phyloP scores from a whole-genome alignment of 345 rosid genomes.

The Erucastrum elatum region DNA sequence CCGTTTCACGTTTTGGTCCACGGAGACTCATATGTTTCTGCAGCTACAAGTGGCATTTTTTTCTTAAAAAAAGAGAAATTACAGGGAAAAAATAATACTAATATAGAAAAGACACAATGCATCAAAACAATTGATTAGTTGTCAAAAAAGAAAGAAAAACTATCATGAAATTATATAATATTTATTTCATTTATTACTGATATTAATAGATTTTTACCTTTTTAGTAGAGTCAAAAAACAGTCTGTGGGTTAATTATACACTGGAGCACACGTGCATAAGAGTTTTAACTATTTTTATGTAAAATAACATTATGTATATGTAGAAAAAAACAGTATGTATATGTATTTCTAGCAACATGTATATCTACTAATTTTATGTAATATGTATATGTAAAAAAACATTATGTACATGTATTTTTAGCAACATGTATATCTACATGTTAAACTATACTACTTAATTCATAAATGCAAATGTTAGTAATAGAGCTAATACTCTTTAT shows the following conservation, averaged over 20 bases:
- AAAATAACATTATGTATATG: no score
- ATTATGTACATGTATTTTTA: no score
- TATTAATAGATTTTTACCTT: not conserved
- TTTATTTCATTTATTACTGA: not conserved
- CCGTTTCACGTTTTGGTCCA: slow-evolving; percentile 31
- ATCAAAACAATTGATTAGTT: not conserved
- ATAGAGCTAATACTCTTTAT: not conserved
- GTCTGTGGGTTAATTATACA: not conserved
- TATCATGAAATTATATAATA: not conserved
- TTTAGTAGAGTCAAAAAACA: not conserved
- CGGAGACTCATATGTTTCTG: slow-evolving; percentile 23
- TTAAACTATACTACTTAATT: no score
- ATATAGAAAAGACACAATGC: no score
- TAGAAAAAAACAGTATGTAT: no score
- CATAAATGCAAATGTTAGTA: no score
- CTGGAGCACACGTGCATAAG: not conserved
- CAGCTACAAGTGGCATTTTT: not conserved
- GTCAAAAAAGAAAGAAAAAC: not conserved
- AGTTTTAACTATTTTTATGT: not conserved
- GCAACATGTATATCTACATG: no score
- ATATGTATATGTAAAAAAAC: not conserved
- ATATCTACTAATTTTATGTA: not conserved
- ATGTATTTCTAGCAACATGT: no score
- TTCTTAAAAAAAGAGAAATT: no score
- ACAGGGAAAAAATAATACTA: not conserved